phyloP scores from a whole-genome alignment of 495 filamentous ascomycete species.

The Aspergillus conjunctus region DNA sequence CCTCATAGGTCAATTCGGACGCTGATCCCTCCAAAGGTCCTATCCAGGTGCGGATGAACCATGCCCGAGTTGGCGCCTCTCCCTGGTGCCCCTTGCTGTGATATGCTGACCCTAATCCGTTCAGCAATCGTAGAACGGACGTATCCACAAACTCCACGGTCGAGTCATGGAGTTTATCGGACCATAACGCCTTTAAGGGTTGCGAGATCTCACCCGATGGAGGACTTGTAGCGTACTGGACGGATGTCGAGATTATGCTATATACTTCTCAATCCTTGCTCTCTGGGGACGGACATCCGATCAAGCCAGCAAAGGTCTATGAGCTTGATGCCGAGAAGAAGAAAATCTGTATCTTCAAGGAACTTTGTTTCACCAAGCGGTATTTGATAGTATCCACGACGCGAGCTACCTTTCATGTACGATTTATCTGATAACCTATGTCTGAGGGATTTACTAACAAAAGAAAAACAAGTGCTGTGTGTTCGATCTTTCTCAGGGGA shows the following conservation, averaged over 20 bases:
- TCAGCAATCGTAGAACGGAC: neutral
- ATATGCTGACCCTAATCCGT: no score
- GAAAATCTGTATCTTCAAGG: neutral
- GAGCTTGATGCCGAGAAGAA: neutral
- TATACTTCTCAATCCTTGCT: neutral
- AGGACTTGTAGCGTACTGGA: slow-evolving; percentile 5
- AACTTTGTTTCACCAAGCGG: neutral
- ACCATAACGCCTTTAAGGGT: slow-evolving; percentile 2
- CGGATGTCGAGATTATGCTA: slow-evolving; percentile 4
- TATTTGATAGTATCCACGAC: slow-evolving; percentile 9
- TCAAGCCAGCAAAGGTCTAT: neutral
- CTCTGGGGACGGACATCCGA: neutral
- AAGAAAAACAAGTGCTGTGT: slow-evolving; percentile 1
- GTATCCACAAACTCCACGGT: neutral
- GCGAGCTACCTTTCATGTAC: neutral
- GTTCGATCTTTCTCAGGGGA: slow-evolving; percentile 1
- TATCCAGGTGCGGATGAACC: neutral
- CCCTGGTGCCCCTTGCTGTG: no score
- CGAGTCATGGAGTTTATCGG: slow-evolving; percentile 1
- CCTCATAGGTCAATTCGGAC: neutral
- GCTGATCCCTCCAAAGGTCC: neutral
- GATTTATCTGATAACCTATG: neutral
- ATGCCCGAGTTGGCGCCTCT: neutral
- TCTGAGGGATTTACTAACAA: neutral
- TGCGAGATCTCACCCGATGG: slow-evolving; percentile 11